Base-by-base conservation (phyloP, 768 basidiomycete species). In the Lentinula raphanica region DNA sequence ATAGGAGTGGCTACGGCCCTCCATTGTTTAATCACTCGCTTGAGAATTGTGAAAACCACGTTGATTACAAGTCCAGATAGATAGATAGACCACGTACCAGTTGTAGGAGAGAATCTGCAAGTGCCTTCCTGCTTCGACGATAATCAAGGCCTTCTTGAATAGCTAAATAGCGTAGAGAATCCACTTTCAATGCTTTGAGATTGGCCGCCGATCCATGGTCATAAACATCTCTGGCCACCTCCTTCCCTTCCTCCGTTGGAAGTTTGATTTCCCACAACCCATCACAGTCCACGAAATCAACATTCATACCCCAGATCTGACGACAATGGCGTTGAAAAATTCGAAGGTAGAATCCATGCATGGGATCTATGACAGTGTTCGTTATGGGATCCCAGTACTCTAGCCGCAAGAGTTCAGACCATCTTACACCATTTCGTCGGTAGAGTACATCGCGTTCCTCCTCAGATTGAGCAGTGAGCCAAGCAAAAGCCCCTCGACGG, bases 341-440 rank as follows among this genome's bases (percentile, higher is more conserved):
- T 2, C 62, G 50, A 9, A 64, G 54, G 31, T 27, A 58, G 15
- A 64, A 44, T 1, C 32, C 36, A 45, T 64, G 63, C 55, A 61
- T 58, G 1, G 60, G 49, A 45, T 69, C 64, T 13, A 68, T 59
- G 17, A 66, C 54, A 5, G 62, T 45, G 19, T 45, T 45, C 44
- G n/a, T n/a, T n/a, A n/a, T n/a, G n/a, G n/a, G 61, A 63, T 15
- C 71, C 68, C 2, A 76, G 75, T 55, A 51, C 8, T 5, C 5
- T 5, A 70, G 59, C 1, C 66, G 57, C 13, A 58, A 44, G 3
- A 66, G 49, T 35, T 59, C 49, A 7, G 59, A 66, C 60, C 59
- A 67, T 1, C 66, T 58, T 13, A 62, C 58, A 23, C 63, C 63
- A 40, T 62, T 49, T 40, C 45, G 39, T 23, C 49, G 19, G 38